Conservation (phyloP, 768 basidiomycete species). For the Lactarius psammicola region DNA sequence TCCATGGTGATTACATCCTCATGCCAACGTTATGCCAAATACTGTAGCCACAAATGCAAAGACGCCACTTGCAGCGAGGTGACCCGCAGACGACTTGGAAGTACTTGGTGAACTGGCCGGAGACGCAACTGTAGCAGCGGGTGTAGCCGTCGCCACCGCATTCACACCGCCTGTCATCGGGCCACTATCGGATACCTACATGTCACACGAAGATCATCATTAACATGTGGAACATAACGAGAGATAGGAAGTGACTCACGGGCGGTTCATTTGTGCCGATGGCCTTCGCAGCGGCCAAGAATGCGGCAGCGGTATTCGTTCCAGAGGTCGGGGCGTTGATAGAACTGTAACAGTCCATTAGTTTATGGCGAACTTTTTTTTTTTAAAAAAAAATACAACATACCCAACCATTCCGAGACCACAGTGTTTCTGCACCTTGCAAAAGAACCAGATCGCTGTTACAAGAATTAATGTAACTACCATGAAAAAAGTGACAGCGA, state of each 20-base stretch:
- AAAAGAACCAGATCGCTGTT: constrained; percentile 57
- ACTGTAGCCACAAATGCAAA: constrained; percentile 9
- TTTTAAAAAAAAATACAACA: constrained; percentile 4
- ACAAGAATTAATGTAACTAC: neutral
- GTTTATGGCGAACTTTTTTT: neutral
- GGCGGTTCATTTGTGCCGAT: constrained; percentile 38
- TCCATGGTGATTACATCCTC: neutral
- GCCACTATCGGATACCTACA: constrained; percentile 41
- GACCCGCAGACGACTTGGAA: neutral
- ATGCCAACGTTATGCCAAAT: constrained; percentile 12
- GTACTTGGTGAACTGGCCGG: neutral
- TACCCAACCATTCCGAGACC: constrained; percentile 51
- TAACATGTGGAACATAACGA: neutral
- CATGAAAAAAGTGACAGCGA: neutral
- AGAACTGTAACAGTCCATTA: constrained; percentile 26
- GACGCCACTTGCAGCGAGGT: constrained; percentile 10
- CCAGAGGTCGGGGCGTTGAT: constrained; percentile 51
- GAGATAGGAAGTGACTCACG: constrained; percentile 33
- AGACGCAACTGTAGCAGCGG: constrained; percentile 8
- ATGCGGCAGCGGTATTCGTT: constrained; percentile 43
- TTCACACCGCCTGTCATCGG: constrained; percentile 43
- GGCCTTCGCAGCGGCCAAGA: constrained; percentile 41
- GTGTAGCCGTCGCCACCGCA: constrained; percentile 22
- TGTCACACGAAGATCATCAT: neutral
- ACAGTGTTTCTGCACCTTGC: constrained; percentile 49